Evolutionary conservation across 116 monocot species (phyloP), one percentile per base, ranked within the genome.

Genomic region (Phalaenopsis hybrid): DNA sequence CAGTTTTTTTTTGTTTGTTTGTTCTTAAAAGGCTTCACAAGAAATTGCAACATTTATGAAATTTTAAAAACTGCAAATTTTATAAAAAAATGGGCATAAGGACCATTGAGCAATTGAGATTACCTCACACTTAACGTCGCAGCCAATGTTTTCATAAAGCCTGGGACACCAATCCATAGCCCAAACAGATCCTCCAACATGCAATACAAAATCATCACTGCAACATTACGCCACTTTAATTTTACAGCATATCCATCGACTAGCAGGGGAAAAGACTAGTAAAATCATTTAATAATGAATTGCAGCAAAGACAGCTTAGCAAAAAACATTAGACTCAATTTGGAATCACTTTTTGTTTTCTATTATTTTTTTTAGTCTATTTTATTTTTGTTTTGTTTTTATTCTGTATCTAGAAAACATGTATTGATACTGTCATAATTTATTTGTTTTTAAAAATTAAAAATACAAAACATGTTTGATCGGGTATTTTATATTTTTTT

Each of bases 91-190:
- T 0, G 13, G 46, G 20, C 50, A 41, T 15, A 13, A 7, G 21
- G 0, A 75, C 81, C 49, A 41, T 28, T 8, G 25, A 81, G 16
- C 79, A 48, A 70, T 72, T 17, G 16, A 31, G 13, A 77, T 44
- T 86, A 96, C 96, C 96, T 96, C 94, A 83, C 87, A 91, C 51
- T 79, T 91, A 44, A 76, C 70, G 34, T 69, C 58, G 21, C 57
- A 58, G 10, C 84, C 87, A 83, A 17, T 13, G 21, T 77, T 87
- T 80, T 91, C 83, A 75, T 34, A 48, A 78, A 76, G 50, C 75
- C 86, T 82, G 25, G 96, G 94, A 78, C 96, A 96, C 96, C 96
- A 96, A 31, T 96, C 96, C 83, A 96, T 58, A 48, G 91, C 89
- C 94, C 94, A 96, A 57, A 94, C 84, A 85, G 87, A 81, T 77